Evolutionary conservation across 2,329 filamentous ascomycete genomes (phyloP).

Genomic region (Aureobasidium pullulans): DNA sequence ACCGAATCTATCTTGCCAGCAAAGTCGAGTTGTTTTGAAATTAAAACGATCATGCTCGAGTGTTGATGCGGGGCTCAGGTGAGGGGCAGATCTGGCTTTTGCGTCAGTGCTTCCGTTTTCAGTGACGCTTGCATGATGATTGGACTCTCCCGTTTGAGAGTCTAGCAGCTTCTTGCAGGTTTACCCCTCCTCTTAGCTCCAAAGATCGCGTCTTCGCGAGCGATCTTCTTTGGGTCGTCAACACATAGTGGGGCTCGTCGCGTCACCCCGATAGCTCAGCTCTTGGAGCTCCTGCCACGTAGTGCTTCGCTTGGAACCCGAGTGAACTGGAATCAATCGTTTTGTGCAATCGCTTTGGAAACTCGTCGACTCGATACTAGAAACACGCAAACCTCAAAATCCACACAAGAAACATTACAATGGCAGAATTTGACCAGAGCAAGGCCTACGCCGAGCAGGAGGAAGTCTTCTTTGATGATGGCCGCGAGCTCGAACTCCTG

Average conservation of each 20-base stretch:
- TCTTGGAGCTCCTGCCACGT: constrained; percentile 7
- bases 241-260: constrained; percentile 12
- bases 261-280: constrained; percentile 13
- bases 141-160: constrained; percentile 2
- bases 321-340: not conserved
- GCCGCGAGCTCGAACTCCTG: constrained; percentile 65
- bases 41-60: not conserved
- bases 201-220: constrained; percentile 4
- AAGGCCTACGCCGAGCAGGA: constrained; percentile 44
- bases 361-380: not conserved
- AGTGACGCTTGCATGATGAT: constrained; percentile 11
- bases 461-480: constrained; percentile 53
- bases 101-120: constrained; percentile 9
- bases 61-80: constrained; percentile 9
- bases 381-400: not conserved
- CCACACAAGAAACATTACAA: constrained; percentile 8
- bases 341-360: constrained; percentile 2
- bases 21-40: not conserved
- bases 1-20: not conserved
- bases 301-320: constrained; percentile 8
- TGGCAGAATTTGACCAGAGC: constrained; percentile 30
- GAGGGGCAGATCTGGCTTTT: constrained; percentile 10
- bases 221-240: not conserved
- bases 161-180: constrained; percentile 2
- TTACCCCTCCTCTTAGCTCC: constrained; percentile 13